Percentiles rank a stretch among this genome's conserved stretches.
Evolutionary conservation across 129 eudicot species (phyloP).

Genomic region (Scalesia atractyloides): DNA sequence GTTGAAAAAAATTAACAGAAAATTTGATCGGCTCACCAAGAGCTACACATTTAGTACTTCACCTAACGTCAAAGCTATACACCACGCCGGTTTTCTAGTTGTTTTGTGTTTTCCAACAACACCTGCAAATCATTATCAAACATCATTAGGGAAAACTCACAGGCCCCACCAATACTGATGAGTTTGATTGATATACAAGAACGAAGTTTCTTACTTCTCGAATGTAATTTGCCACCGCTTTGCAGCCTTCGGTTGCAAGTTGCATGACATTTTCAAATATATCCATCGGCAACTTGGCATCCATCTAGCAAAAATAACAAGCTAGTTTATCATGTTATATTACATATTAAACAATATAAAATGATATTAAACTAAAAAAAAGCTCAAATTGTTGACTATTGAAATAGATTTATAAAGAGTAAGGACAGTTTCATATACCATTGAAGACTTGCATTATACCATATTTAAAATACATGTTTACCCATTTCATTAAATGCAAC

Average conservation of each 20-base stretch:
- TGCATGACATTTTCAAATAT: constrained; percentile 85
- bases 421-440: not conserved
- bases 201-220: constrained; percentile 68
- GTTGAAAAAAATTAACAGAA: not conserved
- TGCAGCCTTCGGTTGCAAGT: constrained; percentile 91
- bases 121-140: constrained; percentile 47
- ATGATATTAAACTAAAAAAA: not conserved
- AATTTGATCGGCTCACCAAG: not conserved
- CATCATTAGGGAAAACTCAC: not conserved
- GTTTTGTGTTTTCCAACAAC: constrained; percentile 77
- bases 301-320: constrained; percentile 62
- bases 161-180: not conserved
- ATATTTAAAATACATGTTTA: not conserved
- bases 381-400: not conserved
- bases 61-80: constrained; percentile 33
- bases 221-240: constrained; percentile 84
- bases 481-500: not conserved
- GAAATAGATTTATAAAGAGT: not conserved
- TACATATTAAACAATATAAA: not conserved
- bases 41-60: not conserved
- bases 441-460: not conserved
- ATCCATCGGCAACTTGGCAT: constrained; percentile 83
- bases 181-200: not conserved
- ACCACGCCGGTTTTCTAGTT: constrained; percentile 72
- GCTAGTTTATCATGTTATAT: not conserved